Evolutionary conservation across 768 basidiomycete genomes (phyloP), one percentile per base, ranked within the genome.

Genomic region (Mycena belliarum): DNA sequence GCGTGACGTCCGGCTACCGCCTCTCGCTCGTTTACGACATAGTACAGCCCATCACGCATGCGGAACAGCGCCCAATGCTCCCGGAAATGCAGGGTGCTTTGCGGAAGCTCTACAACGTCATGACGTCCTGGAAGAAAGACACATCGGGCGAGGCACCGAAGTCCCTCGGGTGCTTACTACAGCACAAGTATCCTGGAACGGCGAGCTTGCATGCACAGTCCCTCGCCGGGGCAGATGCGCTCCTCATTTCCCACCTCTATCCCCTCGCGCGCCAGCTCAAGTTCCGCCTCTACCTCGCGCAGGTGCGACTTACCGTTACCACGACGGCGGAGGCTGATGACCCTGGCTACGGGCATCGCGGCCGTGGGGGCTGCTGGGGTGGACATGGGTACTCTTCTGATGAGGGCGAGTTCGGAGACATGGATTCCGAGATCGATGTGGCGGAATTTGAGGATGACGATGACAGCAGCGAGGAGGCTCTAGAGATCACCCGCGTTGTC

Each of bases 81-180:
- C 59, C 65, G 3, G 59, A 65, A 26, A 52, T 61, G 44, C 49
- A 51, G 20, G 56, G 63, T 2, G 46, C 59, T 1, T 46, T 33
- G 2, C 49, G 50, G 6, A 57, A 50, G 25, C 47, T 65, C 1
- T 56, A 35, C 21, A 28, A 63, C 20, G 42, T 61, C 26, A 24
- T 65, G 48, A 49, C 46, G 2, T 61, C 59, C 9, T 65, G 65
- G 65, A 63, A 49, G 14, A 52, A 63, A 26, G 25, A 43, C 29
- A 7, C 41, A 1, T 23, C 49, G 1, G 56, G 35, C 4, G 53
- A 50, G 41, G 51, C 59, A 15, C 59, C 62, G 4, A 26, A 40
- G 11, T 45, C 26, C 6, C 32, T 63, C 1, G 58, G 53, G 18
- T 61, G 52, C 29, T 44, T 66, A 2, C 16, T 61, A n/a, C 55